These are phyloP conservation scores for Dendrobium chrysotoxum DNA, from an alignment of 106 monocot species.

Conservation along the genomic window DNA sequence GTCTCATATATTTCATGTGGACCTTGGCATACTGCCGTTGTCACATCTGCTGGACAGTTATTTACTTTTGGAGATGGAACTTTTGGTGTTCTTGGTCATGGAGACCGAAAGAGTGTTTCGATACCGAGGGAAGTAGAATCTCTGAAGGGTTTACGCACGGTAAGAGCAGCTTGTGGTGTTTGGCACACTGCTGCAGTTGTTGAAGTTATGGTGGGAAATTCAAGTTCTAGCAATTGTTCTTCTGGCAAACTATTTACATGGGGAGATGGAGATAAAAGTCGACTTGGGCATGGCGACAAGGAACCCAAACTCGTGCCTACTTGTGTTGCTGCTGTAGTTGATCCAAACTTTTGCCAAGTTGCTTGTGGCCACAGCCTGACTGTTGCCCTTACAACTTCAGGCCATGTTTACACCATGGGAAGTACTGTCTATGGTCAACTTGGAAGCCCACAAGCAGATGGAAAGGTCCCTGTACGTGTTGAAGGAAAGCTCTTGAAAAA, in stretches of 20 bases:
- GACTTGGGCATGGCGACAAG: constrained; percentile 78
- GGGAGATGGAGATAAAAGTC: constrained; percentile 81
- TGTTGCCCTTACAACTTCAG: constrained; percentile 66
- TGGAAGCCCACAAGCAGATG: constrained; percentile 65
- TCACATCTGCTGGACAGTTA: constrained; percentile 66
- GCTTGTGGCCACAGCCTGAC: constrained; percentile 79
- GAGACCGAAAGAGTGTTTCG: constrained; percentile 52
- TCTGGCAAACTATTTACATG: constrained; percentile 79
- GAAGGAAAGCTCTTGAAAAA: constrained; percentile 66
- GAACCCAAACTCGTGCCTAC: constrained; percentile 71
- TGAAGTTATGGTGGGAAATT: constrained; percentile 65
- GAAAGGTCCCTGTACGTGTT: constrained; percentile 59
- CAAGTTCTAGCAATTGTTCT: constrained; percentile 58
- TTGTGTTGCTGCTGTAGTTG: constrained; percentile 65
- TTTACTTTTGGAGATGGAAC: constrained; percentile 85
- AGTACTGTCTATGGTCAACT: constrained; percentile 80
- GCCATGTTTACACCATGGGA: constrained; percentile 80
- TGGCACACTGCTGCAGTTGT: constrained; percentile 90
- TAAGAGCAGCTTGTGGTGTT: constrained; percentile 75
- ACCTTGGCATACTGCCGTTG: constrained; percentile 81
- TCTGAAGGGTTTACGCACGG: constrained; percentile 60
- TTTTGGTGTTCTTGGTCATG: constrained; percentile 86
- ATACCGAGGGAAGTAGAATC: constrained; percentile 71
- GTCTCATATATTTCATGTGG: constrained; percentile 79
- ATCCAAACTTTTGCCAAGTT: constrained; percentile 74